Percentiles rank a stretch among this genome's conserved stretches.
phyloP scores from a whole-genome alignment of 108 stramenopile genomes.

The Stephanodiscus triporus region DNA sequence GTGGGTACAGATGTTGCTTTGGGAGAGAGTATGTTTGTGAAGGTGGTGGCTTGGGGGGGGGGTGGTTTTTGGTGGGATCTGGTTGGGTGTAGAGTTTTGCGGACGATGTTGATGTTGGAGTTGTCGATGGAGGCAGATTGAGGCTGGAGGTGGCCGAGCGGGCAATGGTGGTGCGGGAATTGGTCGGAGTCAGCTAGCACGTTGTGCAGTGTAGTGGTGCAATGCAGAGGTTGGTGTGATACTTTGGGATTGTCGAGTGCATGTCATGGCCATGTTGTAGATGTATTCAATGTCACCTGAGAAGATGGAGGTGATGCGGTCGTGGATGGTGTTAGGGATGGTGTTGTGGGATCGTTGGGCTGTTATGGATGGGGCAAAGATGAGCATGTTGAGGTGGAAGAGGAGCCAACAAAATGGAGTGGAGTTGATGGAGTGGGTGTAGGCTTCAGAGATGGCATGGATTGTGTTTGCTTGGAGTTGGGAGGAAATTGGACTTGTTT shows the following conservation, averaged over 20 bases:
- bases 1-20: neutral
- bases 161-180: too few species aligned
- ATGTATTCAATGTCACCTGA: conserved; percentile 4
- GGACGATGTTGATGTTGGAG: too few species aligned
- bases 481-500: neutral
- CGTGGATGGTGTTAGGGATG: neutral
- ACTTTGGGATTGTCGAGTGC: too few species aligned
- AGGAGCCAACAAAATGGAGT: conserved; percentile 22
- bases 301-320: neutral
- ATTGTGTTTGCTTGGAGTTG: too few species aligned
- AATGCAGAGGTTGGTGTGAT: neutral
- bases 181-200: neutral
- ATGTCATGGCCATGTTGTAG: neutral
- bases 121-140: too few species aligned
- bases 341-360: neutral
- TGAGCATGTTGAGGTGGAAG: conserved; percentile 14
- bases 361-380: conserved; percentile 1
- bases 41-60: too few species aligned
- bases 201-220: conserved; percentile 3
- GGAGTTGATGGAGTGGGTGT: too few species aligned
- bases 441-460: too few species aligned
- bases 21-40: too few species aligned
- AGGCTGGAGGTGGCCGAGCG: too few species aligned
- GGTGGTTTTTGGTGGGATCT: too few species aligned
- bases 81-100: too few species aligned